Evolutionary conservation across 2,329 filamentous ascomycete species (phyloP).

Genomic region (Pseudocercospora ulei): DNA sequence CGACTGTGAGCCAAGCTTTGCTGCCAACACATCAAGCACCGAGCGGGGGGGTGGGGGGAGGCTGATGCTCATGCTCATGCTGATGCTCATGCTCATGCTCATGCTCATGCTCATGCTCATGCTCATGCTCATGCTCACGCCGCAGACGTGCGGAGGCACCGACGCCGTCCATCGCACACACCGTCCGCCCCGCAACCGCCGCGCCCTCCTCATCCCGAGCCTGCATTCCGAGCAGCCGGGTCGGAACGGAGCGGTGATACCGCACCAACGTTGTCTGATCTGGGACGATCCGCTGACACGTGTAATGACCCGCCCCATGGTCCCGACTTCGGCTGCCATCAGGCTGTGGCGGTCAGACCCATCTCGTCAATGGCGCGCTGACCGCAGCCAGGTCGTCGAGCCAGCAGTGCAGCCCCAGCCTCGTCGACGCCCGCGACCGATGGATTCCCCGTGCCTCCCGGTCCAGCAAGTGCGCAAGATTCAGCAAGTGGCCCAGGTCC

Average conservation of each 20-base stretch:
- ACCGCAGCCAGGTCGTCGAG: constrained; percentile 2
- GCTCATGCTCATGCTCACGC: constrained; percentile 6
- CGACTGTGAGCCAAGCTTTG: constrained; percentile 12
- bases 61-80: no score
- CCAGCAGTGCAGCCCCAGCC: constrained; percentile 4
- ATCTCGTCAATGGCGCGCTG: neutral
- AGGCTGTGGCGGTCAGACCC: neutral
- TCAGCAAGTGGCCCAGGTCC: no score
- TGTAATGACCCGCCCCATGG: no score
- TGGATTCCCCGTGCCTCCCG: neutral
- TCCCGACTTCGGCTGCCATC: neutral
- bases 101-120: no score
- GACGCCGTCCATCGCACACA: constrained; percentile 9
- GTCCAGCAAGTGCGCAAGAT: constrained; percentile 7
- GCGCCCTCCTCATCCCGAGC: constrained; percentile 5
- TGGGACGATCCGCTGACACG: no score
- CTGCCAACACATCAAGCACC: neutral
- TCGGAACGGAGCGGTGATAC: constrained; percentile 16
- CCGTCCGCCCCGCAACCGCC: constrained; percentile 5
- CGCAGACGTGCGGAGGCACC: constrained; percentile 19
- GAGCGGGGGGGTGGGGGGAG: constrained; percentile 3
- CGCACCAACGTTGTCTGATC: constrained; percentile 19
- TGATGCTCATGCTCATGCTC: no score
- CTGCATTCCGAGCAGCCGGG: constrained; percentile 13
- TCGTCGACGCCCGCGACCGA: neutral